Evolutionary conservation across 768 basidiomycete species (phyloP), one percentile per base, ranked within the genome.

Genomic region (Pholiota conissans): DNA sequence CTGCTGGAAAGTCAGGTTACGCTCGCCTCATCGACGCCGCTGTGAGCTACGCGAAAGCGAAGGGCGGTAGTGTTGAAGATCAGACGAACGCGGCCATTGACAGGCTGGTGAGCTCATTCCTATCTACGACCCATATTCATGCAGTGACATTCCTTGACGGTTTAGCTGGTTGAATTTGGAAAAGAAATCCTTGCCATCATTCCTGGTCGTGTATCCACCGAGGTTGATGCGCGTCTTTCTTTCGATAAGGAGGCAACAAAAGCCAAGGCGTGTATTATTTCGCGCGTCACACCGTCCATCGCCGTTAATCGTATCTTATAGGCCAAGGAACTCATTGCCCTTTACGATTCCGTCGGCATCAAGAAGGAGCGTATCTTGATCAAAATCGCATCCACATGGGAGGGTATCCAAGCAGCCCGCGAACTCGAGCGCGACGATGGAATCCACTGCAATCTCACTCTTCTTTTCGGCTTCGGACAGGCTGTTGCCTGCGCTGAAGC

Each of bases 381-480:
- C 86, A 99, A 99, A 82, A 98, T 99, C 70, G 97, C 96, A 28
- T 96, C 97, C 37, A 95, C 95, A 48, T 99, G 93, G 92, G 97
- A 98, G 77, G 97, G 97, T 76, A 99, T 99, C 79, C 96, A 99
- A 75, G 97, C 97, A 58, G 97, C 97, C 34, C 87, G 94, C 61
- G 89, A 95, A 75, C 89, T 99, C 63, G 97, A 99, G 81, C 74
- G 83, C 60, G 90, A 96, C 65, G 87, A 97, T 57, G 84, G 82
- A 61, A 98, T 99, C 75, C 95, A 96, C 86, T 98, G 95, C 83
- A 98, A 99, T 80, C 86, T 99, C 63, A 99, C 97, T 50, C 90
- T 99, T 66, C 87, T 98, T 63, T 99, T 99, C 79, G 97, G 97
- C 66, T 99, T 99, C 75, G 91, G 82, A 45, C 97, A 99, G 79